These are phyloP conservation scores for Colletotrichum trifolii DNA, from an alignment of 2,329 filamentous ascomycete genomes.

Conservation along the genomic window DNA sequence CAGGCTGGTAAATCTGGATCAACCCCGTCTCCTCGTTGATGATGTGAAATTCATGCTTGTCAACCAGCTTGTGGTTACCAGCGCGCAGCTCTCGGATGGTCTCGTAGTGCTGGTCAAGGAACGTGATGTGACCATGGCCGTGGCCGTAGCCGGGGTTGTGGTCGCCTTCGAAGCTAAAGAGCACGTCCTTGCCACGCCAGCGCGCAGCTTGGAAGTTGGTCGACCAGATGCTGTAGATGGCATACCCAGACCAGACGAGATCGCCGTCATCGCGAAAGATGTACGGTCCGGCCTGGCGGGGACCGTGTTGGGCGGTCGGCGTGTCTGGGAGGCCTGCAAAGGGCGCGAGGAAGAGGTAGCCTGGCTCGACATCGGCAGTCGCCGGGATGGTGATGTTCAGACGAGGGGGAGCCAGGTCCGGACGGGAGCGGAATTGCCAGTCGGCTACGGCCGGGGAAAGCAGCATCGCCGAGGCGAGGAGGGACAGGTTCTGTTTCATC, in stretches of 20 bases:
- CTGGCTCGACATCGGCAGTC: constrained; percentile 49
- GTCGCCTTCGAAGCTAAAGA: constrained; percentile 65
- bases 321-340: constrained; percentile 49
- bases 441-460: constrained; percentile 25
- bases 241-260: constrained; percentile 67
- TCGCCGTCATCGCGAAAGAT: constrained; percentile 66
- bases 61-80: constrained; percentile 60
- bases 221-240: constrained; percentile 62
- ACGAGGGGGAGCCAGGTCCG: constrained; percentile 46
- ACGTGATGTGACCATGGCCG: constrained; percentile 64
- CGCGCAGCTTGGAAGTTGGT: constrained; percentile 63
- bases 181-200: constrained; percentile 62
- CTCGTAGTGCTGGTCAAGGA: constrained; percentile 66
- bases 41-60: constrained; percentile 67
- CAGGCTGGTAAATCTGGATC: constrained; percentile 64
- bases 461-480: constrained; percentile 8
- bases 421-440: constrained; percentile 37
- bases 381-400: constrained; percentile 57
- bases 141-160: constrained; percentile 63
- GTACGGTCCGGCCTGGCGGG: constrained; percentile 64
- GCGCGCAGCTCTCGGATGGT: constrained; percentile 63
- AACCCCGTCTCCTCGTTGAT: constrained; percentile 63
- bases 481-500: constrained; percentile 12
- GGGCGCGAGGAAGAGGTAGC: constrained; percentile 57
- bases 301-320: constrained; percentile 52